Evolutionary conservation across 306 rosid species (phyloP).

Genomic region (Hippophae tibetana): DNA sequence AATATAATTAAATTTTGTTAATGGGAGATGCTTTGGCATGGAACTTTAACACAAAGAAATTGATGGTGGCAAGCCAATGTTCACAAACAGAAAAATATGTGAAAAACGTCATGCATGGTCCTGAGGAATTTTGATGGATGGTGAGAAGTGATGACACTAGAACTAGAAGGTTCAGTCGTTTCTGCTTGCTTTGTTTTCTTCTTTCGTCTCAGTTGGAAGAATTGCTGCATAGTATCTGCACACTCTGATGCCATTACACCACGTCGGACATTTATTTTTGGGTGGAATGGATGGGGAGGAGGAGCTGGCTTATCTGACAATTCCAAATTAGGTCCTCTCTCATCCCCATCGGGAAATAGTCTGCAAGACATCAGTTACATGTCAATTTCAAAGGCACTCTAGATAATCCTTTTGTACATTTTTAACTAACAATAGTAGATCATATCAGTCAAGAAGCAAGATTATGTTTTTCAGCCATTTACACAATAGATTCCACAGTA

Average conservation of each 20-base stretch:
- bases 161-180: not conserved
- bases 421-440: not conserved
- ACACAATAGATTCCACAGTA: too few species aligned
- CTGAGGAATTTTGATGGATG: not conserved
- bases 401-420: not conserved
- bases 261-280: too few species aligned
- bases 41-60: too few species aligned
- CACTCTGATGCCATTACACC: not conserved
- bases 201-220: not conserved
- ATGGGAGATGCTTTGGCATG: too few species aligned
- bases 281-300: not conserved
- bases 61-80: too few species aligned
- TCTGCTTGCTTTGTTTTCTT: not conserved
- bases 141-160: not conserved
- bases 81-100: not conserved
- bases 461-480: too few species aligned
- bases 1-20: too few species aligned
- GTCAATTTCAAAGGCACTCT: not conserved
- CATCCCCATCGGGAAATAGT: slow-evolving; percentile 62
- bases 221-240: not conserved
- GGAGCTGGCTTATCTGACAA: slow-evolving; percentile 37
- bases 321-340: slow-evolving; percentile 29
- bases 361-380: slow-evolving; percentile 25
- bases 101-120: not conserved
- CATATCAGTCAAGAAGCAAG: too few species aligned